A percentile compares a stretch with the other conserved stretches of the same genome.
These are phyloP conservation scores for Rhizopus microsporus DNA, from an alignment of 371 early-diverging fungal genomes.

Conservation along the genomic window DNA sequence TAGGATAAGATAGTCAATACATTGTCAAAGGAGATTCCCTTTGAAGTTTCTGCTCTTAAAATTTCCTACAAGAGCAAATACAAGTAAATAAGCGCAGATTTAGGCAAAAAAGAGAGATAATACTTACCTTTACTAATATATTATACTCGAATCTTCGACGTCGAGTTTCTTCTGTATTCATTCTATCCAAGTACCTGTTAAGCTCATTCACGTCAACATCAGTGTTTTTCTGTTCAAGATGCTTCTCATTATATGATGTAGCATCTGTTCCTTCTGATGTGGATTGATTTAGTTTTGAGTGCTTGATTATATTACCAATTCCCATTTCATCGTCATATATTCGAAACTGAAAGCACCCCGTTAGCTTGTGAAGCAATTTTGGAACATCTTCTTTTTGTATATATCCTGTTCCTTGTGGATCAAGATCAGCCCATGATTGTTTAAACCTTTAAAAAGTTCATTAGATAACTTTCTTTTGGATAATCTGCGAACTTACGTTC, in stretches of 20 bases:
- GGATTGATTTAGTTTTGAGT: background rate
- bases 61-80: constrained; percentile 35
- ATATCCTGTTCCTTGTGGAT: constrained; percentile 55
- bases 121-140: constrained; percentile 45
- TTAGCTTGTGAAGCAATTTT: constrained; percentile 43
- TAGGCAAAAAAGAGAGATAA: background rate
- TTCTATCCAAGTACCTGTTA: constrained; percentile 26
- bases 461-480: background rate
- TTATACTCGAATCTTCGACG: constrained; percentile 52
- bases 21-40: constrained; percentile 59
- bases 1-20: constrained; percentile 55
- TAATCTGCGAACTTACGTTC: constrained; percentile 33
- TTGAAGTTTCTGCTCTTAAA: constrained; percentile 34
- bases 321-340: constrained; percentile 47
- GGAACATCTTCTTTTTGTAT: constrained; percentile 53
- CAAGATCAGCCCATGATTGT: constrained; percentile 59
- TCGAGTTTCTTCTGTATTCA: constrained; percentile 25
- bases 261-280: background rate
- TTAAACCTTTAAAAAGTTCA: constrained; percentile 39
- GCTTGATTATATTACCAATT: constrained; percentile 12
- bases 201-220: constrained; percentile 25
- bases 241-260: constrained; percentile 4
- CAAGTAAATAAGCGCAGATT: background rate
- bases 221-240: background rate
- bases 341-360: constrained; percentile 47